Evolutionary conservation across 768 basidiomycete genomes (phyloP).

Genomic region (Pisolithus orientalis): DNA sequence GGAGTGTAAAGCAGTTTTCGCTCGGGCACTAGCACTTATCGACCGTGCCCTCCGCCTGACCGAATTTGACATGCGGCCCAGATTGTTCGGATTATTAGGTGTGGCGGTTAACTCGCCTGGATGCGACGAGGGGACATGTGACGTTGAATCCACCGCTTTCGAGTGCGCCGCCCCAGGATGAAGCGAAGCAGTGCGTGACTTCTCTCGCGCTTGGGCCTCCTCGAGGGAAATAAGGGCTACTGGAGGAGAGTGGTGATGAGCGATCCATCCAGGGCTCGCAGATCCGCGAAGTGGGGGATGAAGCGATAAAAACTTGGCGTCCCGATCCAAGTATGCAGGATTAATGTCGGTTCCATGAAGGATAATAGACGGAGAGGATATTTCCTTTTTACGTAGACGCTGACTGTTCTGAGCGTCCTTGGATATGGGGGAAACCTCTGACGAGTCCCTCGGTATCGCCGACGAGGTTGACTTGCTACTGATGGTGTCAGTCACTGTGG

Average conservation of each 20-base stretch:
- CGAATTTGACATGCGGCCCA: conserved; percentile 15
- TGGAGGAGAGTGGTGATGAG: conserved; percentile 38
- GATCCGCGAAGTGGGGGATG: conserved; percentile 28
- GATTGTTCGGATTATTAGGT: conserved; percentile 15
- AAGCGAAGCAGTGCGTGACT: conserved; percentile 46
- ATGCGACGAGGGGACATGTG: conserved; percentile 28
- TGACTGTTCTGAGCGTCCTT: conserved; percentile 12
- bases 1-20: conserved; percentile 32
- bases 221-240: conserved; percentile 71
- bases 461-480: conserved; percentile 34
- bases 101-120: conserved; percentile 22
- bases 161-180: conserved; percentile 24
- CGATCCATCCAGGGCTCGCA: conserved; percentile 44
- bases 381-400: conserved; percentile 39
- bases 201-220: conserved; percentile 66
- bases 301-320: conserved; percentile 24
- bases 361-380: conserved; percentile 50
- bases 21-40: conserved; percentile 52
- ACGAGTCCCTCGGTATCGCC: conserved; percentile 30
- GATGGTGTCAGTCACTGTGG: conserved; percentile 43
- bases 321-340: conserved; percentile 22
- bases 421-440: conserved; percentile 17
- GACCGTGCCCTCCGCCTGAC: conserved; percentile 48
- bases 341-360: conserved; percentile 22
- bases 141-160: conserved; percentile 19